Evolutionary conservation across 1,284 basidiomycete species (phyloP).

Genomic region (Leccinum cinnamomeum): DNA sequence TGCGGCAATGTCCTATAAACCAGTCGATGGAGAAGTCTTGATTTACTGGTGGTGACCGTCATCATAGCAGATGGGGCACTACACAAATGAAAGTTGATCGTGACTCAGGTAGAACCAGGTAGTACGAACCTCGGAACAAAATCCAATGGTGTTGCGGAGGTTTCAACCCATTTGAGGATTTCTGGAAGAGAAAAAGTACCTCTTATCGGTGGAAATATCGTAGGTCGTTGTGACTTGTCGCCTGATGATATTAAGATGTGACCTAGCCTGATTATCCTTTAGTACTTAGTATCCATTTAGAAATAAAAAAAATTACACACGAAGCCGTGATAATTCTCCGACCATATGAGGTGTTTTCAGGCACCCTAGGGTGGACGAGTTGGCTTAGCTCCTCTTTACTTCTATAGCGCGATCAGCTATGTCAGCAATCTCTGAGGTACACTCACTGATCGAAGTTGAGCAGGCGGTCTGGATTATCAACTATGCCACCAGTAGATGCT

Average conservation of each 20-base stretch:
- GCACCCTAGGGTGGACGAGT: slow-evolving; percentile 13
- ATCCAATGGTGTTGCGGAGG: slow-evolving; percentile 34
- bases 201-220: slow-evolving; percentile 52
- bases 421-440: not conserved
- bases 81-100: slow-evolving; percentile 3
- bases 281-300: slow-evolving; percentile 4
- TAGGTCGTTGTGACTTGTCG: slow-evolving; percentile 34
- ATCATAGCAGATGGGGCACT: slow-evolving; percentile 51
- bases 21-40: slow-evolving; percentile 51
- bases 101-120: not conserved
- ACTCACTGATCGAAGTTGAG: slow-evolving; percentile 36
- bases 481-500: slow-evolving; percentile 39
- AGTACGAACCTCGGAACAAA: slow-evolving; percentile 57
- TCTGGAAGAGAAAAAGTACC: slow-evolving; percentile 45
- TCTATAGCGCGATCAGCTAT: slow-evolving; percentile 23
- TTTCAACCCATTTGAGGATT: slow-evolving; percentile 49
- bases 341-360: slow-evolving; percentile 2
- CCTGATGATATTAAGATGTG: slow-evolving; percentile 53
- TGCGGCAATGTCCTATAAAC: slow-evolving; percentile 48
- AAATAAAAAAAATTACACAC: slow-evolving; percentile 32
- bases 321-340: slow-evolving; percentile 43
- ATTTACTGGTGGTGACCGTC: slow-evolving; percentile 37
- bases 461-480: slow-evolving; percentile 35
- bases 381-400: slow-evolving; percentile 12
- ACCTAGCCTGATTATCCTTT: slow-evolving; percentile 46